phyloP scores from a whole-genome alignment of 768 basidiomycete genomes.

The Strobilomyces dryophilus region DNA sequence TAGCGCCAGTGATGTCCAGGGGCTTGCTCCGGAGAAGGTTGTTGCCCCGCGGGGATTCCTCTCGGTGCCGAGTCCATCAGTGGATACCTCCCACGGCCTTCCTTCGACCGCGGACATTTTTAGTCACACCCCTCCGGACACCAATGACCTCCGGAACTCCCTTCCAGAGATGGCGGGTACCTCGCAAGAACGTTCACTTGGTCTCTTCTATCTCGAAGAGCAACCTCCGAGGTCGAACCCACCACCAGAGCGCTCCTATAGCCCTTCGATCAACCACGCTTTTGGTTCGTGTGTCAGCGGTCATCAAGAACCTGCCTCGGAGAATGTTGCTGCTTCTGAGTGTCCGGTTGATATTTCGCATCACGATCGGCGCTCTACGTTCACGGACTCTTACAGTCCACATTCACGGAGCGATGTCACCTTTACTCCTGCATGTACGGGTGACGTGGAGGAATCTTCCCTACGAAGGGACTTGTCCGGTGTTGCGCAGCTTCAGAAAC shows the following conservation, averaged over 20 bases:
- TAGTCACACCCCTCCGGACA: too few relatives aligned
- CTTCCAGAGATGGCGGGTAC: neutral
- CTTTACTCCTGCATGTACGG: neutral
- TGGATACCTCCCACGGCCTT: neutral
- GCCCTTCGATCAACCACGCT: neutral
- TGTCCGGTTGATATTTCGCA: neutral
- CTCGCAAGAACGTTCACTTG: neutral
- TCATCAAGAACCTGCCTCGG: neutral
- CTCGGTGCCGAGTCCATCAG: neutral
- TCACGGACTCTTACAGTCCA: neutral
- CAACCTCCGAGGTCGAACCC: neutral
- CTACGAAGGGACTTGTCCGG: neutral
- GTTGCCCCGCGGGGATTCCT: neutral
- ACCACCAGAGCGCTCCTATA: neutral
- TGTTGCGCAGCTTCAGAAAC: neutral
- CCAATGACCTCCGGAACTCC: neutral
- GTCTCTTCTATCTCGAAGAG: neutral
- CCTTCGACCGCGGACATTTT: neutral
- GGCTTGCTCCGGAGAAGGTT: neutral
- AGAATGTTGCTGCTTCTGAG: neutral
- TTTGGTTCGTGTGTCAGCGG: neutral
- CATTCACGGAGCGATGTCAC: neutral
- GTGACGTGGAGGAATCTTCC: neutral
- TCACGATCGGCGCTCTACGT: neutral
- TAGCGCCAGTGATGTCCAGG: neutral